phyloP scores from a whole-genome alignment of 2,329 filamentous ascomycete species.

The Pseudocercospora ulei region DNA sequence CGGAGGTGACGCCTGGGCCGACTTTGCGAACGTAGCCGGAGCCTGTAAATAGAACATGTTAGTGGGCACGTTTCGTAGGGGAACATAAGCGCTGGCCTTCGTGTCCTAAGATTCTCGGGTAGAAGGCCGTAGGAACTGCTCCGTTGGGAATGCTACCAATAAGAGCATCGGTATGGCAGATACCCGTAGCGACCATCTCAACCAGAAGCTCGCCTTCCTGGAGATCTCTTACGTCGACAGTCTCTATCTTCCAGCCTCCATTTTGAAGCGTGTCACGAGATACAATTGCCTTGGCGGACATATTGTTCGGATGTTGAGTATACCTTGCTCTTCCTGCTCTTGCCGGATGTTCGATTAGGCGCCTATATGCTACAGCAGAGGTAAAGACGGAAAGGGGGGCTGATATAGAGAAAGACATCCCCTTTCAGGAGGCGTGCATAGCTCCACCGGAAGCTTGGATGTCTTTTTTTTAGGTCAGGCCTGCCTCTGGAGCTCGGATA shows the following conservation, averaged over 20 bases:
- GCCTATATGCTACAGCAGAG: conserved; percentile 12
- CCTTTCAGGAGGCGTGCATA: conserved; percentile 1
- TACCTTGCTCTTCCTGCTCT: conserved; percentile 19
- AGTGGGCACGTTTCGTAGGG: neutral
- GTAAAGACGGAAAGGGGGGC: conserved; percentile 8
- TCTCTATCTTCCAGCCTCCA: conserved; percentile 37
- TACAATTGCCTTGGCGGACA: conserved; percentile 35
- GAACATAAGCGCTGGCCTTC: conserved; percentile 38
- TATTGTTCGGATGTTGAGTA: conserved; percentile 13
- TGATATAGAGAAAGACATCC: neutral
- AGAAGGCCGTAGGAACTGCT: conserved; percentile 35
- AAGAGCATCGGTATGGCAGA: conserved; percentile 49
- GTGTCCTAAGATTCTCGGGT: conserved; percentile 46
- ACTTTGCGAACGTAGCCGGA: conserved; percentile 44
- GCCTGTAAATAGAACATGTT: conserved; percentile 22
- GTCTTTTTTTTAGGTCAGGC: conserved; percentile 2
- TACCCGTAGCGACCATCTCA: conserved; percentile 45
- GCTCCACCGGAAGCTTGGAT: neutral
- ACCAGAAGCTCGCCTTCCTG: conserved; percentile 45
- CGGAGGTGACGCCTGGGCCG: conserved; percentile 38
- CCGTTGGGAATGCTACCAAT: conserved; percentile 37
- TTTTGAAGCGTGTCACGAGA: conserved; percentile 34
- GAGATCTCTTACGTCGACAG: conserved; percentile 34
- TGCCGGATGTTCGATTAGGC: conserved; percentile 27
- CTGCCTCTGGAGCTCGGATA: conserved; percentile 7